Base-by-base conservation (phyloP, 306 rosid species). In the Sphenostylis stenocarpa region DNA sequence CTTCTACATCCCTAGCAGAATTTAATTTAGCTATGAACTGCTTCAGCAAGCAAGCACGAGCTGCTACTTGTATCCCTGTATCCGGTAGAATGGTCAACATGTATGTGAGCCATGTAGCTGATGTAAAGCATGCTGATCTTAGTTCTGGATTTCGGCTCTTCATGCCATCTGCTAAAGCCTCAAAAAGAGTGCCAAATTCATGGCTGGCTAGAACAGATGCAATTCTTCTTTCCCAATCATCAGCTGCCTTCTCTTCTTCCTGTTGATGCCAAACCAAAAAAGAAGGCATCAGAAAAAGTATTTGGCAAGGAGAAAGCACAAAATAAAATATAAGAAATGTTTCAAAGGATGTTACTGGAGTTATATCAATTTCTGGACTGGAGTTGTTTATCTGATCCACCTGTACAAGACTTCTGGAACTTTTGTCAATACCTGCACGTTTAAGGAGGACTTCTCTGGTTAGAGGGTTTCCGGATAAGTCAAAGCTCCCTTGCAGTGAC, bases 221-320 rank as follows among this genome's bases (percentile, higher is more conserved):
- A 81, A 89, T 77, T 86, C 88, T 95, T 82, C 88, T 90, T 88
- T 95, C 98, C 98, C 97, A 95, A 26, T 87, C 85, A 70, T 90
- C 77, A 60, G 91, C 91, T 1, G 91, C 96, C 76, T 67, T 83
- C 77, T 90, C 91, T 85, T 95, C 98, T 84, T 89, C 96, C 97
- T 88, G 72, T 76, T 73, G 72, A 73, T 55, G 21, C 80, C 85
- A 72, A 62, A 38, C 66, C 64, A 68, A 47, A 21, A n/a, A 65
- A 48, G 39, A 21, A 81, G 49, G 47, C 52, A 72, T 62, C 23
- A 28, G 8, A 67, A 68, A 73, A 26, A 29, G 63, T 15, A 55
- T 52, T 58, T 52, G 60, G 69, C 29, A 44, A 67, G 80, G 41
- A 69, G 75, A 67, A 53, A 79, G 56, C 44, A 61, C 31, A 61